Conservation (phyloP, 2,329 filamentous ascomycete species). For the Metarhizium guizhouense region DNA sequence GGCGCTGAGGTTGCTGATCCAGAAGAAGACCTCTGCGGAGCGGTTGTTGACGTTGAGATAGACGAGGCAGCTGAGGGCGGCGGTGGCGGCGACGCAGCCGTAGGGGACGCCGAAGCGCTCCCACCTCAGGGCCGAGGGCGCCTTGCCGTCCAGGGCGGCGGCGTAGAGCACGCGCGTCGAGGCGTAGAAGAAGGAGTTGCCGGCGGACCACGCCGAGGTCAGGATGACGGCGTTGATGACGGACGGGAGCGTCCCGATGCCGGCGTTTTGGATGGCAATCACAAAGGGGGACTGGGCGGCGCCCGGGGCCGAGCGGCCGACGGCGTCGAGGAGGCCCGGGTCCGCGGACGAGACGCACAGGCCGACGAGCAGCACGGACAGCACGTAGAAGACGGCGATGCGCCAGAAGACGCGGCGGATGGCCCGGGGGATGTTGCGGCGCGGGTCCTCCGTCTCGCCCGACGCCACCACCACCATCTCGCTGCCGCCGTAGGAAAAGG, state of each 20-base stretch:
- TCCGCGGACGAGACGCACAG: conserved; percentile 28
- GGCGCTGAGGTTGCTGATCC: conserved; percentile 53
- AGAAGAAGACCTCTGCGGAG: conserved; percentile 52
- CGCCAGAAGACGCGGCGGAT: conserved; percentile 25
- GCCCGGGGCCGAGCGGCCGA: conserved; percentile 29
- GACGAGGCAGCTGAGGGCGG: conserved; percentile 53
- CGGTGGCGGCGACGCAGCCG: conserved; percentile 20
- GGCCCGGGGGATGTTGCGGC: conserved; percentile 26
- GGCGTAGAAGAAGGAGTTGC: conserved; percentile 47
- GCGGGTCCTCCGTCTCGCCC: conserved; percentile 26
- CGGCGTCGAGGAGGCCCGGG: conserved; percentile 35
- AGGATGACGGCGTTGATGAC: conserved; percentile 52
- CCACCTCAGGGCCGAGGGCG: conserved; percentile 29
- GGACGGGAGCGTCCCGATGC: conserved; percentile 34
- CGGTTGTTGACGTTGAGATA: conserved; percentile 52
- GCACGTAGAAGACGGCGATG: conserved; percentile 26
- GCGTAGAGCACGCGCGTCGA: conserved; percentile 39
- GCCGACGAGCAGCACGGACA: conserved; percentile 28
- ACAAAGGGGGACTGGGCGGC: conserved; percentile 46
- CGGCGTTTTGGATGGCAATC: conserved; percentile 41
- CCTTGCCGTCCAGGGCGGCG: conserved; percentile 31
- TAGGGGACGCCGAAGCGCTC: conserved; percentile 22
- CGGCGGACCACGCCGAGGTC: conserved; percentile 49
- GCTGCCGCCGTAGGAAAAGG: conserved; percentile 39
- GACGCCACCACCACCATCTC: conserved; percentile 26